Base-by-base conservation (phyloP, 305 asterid genomes). In the Euphrasia arctica region DNA sequence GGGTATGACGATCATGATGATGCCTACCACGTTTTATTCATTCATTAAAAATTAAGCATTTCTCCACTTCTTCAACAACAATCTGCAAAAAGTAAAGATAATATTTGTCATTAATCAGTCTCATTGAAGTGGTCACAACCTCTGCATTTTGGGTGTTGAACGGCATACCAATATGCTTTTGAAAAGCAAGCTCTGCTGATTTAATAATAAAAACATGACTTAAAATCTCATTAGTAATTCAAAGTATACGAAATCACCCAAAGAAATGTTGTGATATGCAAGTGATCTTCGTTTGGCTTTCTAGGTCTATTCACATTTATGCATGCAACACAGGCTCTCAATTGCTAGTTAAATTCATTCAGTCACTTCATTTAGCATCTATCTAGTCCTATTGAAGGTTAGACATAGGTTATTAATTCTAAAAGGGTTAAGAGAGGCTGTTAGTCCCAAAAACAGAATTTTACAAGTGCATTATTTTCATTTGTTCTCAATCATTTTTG, bases 11-110 rank as follows among this genome's bases (percentile, higher is more conserved):
- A 34, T 39, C 43, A 51, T 39, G 43, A 36, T 5, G 4, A 56
- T 39, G 52, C 66, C 68, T n/a, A 39, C 25, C 31, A 59, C 74
- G 49, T 60, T 79, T 74, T 18, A 51, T 48, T 48, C 48, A 10
- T 73, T 67, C 64, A 39, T 7, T 39, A 39, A 39, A 39, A 41
- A 61, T 71, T 45, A 14, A 62, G 54, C 43, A 51, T 29, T 54
- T 54, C 72, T 55, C 70, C 78, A 43, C 58, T 62, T 39, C 52
- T 68, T 74, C 48, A 62, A 32, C 66, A 71, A 55, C 60, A 47
- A 74, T 51, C 80, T 77, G 69, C 78, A 67, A 67, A 70, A 58
- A 32, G 52, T 14, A 71, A 59, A 62, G 36, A 58, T 39, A 7
- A 1, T 50, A 7, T 6, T 47, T 47, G 54, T 31, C 25, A 34